Evolutionary conservation across 495 filamentous ascomycete genomes (phyloP).

Genomic region (Collariella sp.): DNA sequence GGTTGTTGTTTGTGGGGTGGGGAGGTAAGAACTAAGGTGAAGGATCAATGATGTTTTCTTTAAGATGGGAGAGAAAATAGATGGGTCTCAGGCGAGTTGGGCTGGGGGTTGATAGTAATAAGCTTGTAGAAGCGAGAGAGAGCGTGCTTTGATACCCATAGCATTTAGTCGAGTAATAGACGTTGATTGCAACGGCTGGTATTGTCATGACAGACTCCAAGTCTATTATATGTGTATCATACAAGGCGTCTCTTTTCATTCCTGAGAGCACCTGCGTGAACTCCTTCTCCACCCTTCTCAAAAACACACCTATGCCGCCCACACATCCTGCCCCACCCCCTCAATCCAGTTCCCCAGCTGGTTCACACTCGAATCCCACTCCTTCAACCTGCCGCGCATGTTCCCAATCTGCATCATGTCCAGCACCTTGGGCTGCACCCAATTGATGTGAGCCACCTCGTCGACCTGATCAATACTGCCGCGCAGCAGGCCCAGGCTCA

Average conservation of each 20-base stretch:
- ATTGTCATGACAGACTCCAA: slow-evolving; percentile 5
- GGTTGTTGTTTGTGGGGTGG: slow-evolving; percentile 36
- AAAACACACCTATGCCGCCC: slow-evolving; percentile 55
- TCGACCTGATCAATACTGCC: slow-evolving; percentile 96
- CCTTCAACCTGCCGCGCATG: slow-evolving; percentile 78
- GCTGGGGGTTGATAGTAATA: no score
- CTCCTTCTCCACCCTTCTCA: neutral
- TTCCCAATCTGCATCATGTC: slow-evolving; percentile 93
- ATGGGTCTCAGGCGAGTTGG: no score
- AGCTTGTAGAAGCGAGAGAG: no score
- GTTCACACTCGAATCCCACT: slow-evolving; percentile 95
- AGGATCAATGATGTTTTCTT: slow-evolving; percentile 10
- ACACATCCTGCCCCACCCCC: slow-evolving; percentile 76
- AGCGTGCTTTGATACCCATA: neutral
- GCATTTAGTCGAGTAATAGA: neutral
- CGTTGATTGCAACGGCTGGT: neutral
- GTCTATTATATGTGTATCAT: slow-evolving; percentile 1
- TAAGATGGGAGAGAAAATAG: neutral
- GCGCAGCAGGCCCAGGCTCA: slow-evolving; percentile 80
- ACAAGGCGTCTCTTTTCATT: slow-evolving; percentile 1
- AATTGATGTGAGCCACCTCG: slow-evolving; percentile 87
- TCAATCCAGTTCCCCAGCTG: slow-evolving; percentile 94
- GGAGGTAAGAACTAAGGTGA: slow-evolving; percentile 23
- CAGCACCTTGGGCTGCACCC: slow-evolving; percentile 97
- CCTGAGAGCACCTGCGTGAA: neutral